A percentile compares a stretch with the other conserved stretches of the same genome.
Evolutionary conservation across 1,284 basidiomycete genomes (phyloP).

Genomic region (Ustilago xerochloae): DNA sequence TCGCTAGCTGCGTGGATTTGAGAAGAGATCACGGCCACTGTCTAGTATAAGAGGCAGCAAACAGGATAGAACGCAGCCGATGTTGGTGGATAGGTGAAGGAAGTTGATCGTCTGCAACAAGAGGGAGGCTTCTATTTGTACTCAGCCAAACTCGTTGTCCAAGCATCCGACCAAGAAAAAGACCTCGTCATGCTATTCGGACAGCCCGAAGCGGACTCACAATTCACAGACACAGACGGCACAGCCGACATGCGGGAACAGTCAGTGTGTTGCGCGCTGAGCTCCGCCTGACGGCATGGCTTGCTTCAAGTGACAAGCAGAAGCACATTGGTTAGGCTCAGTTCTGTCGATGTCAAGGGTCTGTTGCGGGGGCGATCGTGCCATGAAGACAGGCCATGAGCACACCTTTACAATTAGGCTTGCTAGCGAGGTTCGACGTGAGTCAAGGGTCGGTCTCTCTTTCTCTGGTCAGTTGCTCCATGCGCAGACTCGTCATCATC

Average conservation of each 20-base stretch:
- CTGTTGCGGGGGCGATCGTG: slow-evolving; percentile 4
- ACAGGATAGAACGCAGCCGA: slow-evolving; percentile 3
- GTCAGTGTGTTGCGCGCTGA: not conserved
- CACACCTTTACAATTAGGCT: too few relatives aligned
- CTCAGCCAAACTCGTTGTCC: not conserved
- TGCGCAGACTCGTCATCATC: not conserved
- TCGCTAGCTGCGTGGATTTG: too few relatives aligned
- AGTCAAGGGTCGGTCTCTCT: too few relatives aligned
- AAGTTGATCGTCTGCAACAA: not conserved
- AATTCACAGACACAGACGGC: not conserved
- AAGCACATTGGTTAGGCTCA: not conserved
- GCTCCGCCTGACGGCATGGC: not conserved
- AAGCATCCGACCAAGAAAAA: not conserved
- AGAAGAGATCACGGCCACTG: not conserved
- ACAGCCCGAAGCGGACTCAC: not conserved
- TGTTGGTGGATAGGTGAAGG: not conserved
- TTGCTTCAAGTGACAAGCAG: not conserved
- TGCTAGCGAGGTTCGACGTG: not conserved
- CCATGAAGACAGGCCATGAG: too few relatives aligned
- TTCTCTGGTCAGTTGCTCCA: not conserved
- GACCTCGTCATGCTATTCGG: not conserved
- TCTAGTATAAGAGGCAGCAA: not conserved
- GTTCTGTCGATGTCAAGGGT: slow-evolving; percentile 1
- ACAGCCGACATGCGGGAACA: not conserved
- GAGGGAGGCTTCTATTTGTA: not conserved